Conservation (phyloP, 495 filamentous ascomycete genomes). For the Clohesyomyces aquaticus region DNA sequence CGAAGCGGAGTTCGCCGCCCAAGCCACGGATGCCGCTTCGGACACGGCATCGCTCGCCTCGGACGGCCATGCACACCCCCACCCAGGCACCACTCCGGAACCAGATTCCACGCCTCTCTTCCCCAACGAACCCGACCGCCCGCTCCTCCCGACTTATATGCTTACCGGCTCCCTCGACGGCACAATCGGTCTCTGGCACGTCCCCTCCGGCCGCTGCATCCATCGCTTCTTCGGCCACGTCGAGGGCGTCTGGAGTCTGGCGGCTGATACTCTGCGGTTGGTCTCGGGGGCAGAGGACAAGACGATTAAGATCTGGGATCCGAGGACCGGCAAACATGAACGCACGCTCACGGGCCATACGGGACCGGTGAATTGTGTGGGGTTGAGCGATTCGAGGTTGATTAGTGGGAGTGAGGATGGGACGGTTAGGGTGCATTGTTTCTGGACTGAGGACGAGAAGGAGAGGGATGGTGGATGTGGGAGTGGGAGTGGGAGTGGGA, state of each 20-base stretch:
- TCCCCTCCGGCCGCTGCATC: constrained; percentile 75
- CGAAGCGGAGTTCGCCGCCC: constrained; percentile 55
- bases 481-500: not conserved
- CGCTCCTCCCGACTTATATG: constrained; percentile 82
- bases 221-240: constrained; percentile 96
- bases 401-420: constrained; percentile 91
- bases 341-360: constrained; percentile 87
- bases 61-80: not conserved
- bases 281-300: constrained; percentile 89
- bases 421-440: constrained; percentile 69
- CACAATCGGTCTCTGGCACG: constrained; percentile 93
- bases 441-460: constrained; percentile 21
- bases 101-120: constrained; percentile 47
- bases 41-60: constrained; percentile 32
- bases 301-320: constrained; percentile 97
- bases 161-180: constrained; percentile 87
- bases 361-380: constrained; percentile 89
- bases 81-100: not conserved
- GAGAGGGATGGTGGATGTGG: not conserved
- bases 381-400: constrained; percentile 83
- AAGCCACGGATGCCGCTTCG: constrained; percentile 44
- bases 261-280: constrained; percentile 85
- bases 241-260: constrained; percentile 93
- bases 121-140: constrained; percentile 59
- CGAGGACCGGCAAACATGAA: constrained; percentile 85